Evolutionary conservation across 2,329 filamentous ascomycete genomes (phyloP).

Genomic region (Teratosphaeria viscida): DNA sequence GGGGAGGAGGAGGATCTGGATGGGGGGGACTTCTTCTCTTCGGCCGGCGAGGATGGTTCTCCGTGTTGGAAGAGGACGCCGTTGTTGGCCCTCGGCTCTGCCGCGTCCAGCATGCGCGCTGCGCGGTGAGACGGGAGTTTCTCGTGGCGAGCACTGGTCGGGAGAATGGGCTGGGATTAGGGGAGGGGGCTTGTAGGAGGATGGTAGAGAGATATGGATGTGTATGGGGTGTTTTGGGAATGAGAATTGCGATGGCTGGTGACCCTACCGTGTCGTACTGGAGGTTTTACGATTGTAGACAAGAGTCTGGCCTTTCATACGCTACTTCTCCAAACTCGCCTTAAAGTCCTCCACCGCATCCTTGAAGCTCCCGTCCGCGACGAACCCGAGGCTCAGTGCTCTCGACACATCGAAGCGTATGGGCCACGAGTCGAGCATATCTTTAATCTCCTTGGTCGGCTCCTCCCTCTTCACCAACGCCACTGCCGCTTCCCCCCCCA

Average conservation of each 20-base stretch:
- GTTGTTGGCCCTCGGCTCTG: constrained; percentile 17
- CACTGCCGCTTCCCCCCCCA: constrained; percentile 44
- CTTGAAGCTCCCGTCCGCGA: constrained; percentile 38
- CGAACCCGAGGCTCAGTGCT: constrained; percentile 44
- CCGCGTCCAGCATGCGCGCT: constrained; percentile 20
- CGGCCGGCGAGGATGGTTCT: constrained; percentile 62
- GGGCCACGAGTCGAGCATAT: constrained; percentile 48
- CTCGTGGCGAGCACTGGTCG: background rate
- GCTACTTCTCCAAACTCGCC: constrained; percentile 18
- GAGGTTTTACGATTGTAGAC: too few species aligned
- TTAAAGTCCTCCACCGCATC: constrained; percentile 37
- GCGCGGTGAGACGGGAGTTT: constrained; percentile 17
- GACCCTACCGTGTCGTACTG: background rate
- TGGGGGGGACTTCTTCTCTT: constrained; percentile 56
- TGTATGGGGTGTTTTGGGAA: background rate
- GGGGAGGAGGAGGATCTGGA: constrained; percentile 67
- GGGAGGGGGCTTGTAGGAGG: too few species aligned
- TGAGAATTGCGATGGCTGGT: background rate
- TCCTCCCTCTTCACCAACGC: constrained; percentile 42
- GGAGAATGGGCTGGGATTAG: too few species aligned
- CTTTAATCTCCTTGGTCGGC: constrained; percentile 39
- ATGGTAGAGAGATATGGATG: too few species aligned
- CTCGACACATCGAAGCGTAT: constrained; percentile 45
- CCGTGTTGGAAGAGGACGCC: constrained; percentile 30
- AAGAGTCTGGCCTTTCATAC: too few species aligned